Conservation (phyloP, 108 stramenopile genomes). For the Bacterosira constricta region DNA sequence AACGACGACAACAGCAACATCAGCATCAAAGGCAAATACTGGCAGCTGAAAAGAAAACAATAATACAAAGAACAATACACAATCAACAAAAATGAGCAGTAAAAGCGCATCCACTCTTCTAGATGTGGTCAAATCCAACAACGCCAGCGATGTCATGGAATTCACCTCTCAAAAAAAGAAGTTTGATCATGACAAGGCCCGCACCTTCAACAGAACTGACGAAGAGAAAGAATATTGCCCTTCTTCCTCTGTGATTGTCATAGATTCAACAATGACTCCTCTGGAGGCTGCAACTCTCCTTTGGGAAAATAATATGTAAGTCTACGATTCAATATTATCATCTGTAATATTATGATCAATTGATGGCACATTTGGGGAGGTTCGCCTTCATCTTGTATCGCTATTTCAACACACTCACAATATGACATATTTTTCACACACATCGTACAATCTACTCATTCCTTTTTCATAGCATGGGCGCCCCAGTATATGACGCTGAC, state of each 20-base stretch:
- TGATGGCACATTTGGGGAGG: no score
- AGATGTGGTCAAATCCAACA: constrained; percentile 31
- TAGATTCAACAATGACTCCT: constrained; percentile 54
- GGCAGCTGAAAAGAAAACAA: no score
- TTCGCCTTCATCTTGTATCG: no score
- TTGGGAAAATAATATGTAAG: constrained; percentile 48
- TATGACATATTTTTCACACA: no score
- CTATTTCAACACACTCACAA: no score
- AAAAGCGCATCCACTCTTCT: constrained; percentile 35
- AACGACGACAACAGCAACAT: no score
- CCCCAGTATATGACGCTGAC: constrained; percentile 49
- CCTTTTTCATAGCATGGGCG: constrained; percentile 51
- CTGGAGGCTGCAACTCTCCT: constrained; percentile 54
- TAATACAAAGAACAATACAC: no score
- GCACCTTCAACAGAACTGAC: background rate
- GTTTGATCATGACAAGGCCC: constrained; percentile 2
- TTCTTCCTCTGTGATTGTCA: constrained; percentile 31
- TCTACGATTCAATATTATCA: no score
- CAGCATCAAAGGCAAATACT: no score
- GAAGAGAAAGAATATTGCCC: constrained; percentile 2
- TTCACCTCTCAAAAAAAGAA: constrained; percentile 30
- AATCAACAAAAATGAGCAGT: constrained; percentile 9
- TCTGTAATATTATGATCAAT: no score
- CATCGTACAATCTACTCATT: no score
- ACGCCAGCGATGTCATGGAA: constrained; percentile 40